Evolutionary conservation across 306 rosid species (phyloP), one percentile per base, ranked within the genome.

Genomic region (Quercus variabilis): DNA sequence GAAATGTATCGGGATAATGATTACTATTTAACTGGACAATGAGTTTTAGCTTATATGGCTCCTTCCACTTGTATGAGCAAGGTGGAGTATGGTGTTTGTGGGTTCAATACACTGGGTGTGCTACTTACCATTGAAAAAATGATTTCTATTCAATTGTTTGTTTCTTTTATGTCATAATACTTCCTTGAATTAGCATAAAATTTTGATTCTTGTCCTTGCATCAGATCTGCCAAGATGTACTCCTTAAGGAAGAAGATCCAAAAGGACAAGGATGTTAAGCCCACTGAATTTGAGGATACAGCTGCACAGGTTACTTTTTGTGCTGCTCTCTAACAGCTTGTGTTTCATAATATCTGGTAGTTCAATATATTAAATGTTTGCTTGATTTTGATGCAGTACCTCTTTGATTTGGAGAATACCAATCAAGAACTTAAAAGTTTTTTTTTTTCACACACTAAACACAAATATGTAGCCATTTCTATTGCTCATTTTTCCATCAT

Each of bases 331-430:
- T 5, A 1, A 20, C 25, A 1, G 10, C 43, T 12, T 1, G 6
- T 28, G 25, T 11, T 30, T 46, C 18, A 19, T 55, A 30, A 18
- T 67, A 26, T 58, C 38, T 15, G 19, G 9, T 26, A 18, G 18
- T 43, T 1, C 7, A 57, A 38, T 64, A 3, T 19, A 46, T 55
- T 57, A 46, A 80, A 11, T 59, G 3, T 25, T 5, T 20, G 46
- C 41, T 75, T 75, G 57, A 67, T 82, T 5, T 43, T 18, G 71
- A 5, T 80, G 80, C 80, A 92, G 93, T 75, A 87, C 51, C 75
- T 92, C 0, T 92, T 92, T 78, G 94, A 92, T 79, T 88, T 90
- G 91, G 94, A 92, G 76, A 92, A 92, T 75, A 90, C 92, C 55
- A 88, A 86, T 74, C 89, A 80, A 75, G 97, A 92, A 33, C 84